A percentile compares a stretch with the other conserved stretches of the same genome.
Conservation (phyloP, 2,329 filamentous ascomycete species). For the Ophiostoma sp. region DNA sequence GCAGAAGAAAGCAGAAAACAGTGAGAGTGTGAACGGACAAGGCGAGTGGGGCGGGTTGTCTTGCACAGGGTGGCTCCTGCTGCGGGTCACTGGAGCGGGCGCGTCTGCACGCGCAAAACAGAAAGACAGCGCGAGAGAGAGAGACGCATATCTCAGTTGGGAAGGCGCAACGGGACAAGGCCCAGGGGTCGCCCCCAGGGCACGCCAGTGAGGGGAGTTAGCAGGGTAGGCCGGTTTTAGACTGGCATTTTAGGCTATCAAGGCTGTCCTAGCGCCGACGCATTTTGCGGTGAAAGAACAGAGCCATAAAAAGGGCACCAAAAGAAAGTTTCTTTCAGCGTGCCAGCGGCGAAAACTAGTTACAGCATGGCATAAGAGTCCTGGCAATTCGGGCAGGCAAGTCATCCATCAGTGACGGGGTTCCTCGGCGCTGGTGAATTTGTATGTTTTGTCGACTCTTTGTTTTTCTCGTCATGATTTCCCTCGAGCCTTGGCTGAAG, state of each 20-base stretch:
- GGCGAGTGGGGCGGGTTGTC: slow-evolving; percentile 2
- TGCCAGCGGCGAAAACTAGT: neutral
- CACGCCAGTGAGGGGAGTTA: neutral
- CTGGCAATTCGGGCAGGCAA: neutral
- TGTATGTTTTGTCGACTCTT: neutral
- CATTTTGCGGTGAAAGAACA: neutral
- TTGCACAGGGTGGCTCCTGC: slow-evolving; percentile 6
- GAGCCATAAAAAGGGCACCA: neutral
- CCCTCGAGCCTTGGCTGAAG: neutral
- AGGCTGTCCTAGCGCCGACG: neutral
- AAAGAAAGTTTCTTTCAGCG: neutral
- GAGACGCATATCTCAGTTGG: neutral
- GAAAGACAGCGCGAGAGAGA: neutral
- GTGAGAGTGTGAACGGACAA: neutral
- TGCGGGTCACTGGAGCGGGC: slow-evolving; percentile 6
- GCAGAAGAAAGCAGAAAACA: neutral
- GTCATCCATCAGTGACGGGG: neutral
- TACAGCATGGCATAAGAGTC: neutral
- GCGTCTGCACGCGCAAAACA: neutral
- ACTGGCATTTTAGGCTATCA: slow-evolving; percentile 20
- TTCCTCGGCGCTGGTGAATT: neutral
- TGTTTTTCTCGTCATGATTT: neutral
- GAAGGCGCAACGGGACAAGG: slow-evolving; percentile 12
- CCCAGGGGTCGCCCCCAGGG: neutral
- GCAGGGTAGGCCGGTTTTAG: slow-evolving; percentile 13